These are phyloP conservation scores for Boletus rex-veris DNA, from an alignment of 768 basidiomycete species.

Conservation along the genomic window DNA sequence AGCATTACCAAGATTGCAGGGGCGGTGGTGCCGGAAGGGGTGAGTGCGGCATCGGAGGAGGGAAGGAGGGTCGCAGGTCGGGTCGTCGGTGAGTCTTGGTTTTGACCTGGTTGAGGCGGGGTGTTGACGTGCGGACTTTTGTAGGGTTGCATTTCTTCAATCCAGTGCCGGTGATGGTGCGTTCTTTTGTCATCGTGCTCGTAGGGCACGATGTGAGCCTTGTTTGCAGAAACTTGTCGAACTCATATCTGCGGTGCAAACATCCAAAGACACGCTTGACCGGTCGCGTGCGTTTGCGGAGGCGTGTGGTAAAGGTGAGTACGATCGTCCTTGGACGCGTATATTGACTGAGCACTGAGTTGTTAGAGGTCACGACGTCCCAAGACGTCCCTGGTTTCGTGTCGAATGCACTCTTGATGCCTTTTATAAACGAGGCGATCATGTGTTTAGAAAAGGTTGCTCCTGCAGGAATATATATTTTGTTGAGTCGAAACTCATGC, in stretches of 20 bases:
- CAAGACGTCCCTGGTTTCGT: conserved; percentile 94
- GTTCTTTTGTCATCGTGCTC: conserved; percentile 13
- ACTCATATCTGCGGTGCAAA: conserved; percentile 90
- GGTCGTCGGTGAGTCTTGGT: conserved; percentile 64
- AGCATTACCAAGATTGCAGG: conserved; percentile 93
- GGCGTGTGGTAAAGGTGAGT: conserved; percentile 83
- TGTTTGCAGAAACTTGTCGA: conserved; percentile 81
- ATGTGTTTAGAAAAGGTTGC: conserved; percentile 86
- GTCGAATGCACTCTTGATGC: conserved; percentile 94
- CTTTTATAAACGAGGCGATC: conserved; percentile 97
- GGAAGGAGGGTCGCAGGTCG: conserved; percentile 65
- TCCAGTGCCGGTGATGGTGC: conserved; percentile 93
- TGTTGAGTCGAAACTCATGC: background rate
- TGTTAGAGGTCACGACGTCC: conserved; percentile 82
- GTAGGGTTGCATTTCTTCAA: conserved; percentile 92
- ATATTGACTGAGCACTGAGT: background rate
- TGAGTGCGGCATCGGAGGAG: conserved; percentile 54
- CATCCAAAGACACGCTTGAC: conserved; percentile 69
- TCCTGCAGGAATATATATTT: background rate
- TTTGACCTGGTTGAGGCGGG: background rate
- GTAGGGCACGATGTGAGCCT: background rate
- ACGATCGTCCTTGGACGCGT: background rate
- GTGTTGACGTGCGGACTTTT: background rate
- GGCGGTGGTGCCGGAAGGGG: conserved; percentile 59
- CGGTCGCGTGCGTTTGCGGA: conserved; percentile 77